A percentile compares a stretch with the other conserved stretches of the same genome.
These are phyloP conservation scores for Xylaria sp. DNA, from an alignment of 2,329 filamentous ascomycete species.

Conservation along the genomic window DNA sequence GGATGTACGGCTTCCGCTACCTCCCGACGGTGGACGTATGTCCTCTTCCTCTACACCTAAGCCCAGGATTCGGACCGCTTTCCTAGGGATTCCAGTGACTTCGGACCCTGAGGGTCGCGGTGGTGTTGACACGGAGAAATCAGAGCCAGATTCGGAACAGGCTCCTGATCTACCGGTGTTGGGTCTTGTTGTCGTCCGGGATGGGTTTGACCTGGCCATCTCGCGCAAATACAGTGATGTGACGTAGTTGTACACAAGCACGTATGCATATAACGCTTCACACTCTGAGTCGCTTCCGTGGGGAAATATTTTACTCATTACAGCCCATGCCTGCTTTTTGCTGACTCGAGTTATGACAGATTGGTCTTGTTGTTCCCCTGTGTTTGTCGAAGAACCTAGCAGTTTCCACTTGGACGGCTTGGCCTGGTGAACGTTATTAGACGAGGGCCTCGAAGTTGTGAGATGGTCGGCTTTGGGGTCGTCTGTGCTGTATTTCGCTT, in stretches of 20 bases:
- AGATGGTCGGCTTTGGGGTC: constrained; percentile 37
- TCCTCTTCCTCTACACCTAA: constrained; percentile 46
- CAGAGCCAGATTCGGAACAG: constrained; percentile 13
- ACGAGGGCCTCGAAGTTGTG: constrained; percentile 18
- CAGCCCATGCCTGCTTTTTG: constrained; percentile 52
- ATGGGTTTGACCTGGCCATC: constrained; percentile 15
- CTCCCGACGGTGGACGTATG: constrained; percentile 33
- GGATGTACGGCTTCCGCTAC: constrained; percentile 24
- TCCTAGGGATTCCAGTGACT: constrained; percentile 47
- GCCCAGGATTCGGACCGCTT: constrained; percentile 63
- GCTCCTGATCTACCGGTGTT: constrained; percentile 14
- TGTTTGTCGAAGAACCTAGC: constrained; percentile 35
- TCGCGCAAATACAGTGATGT: constrained; percentile 49
- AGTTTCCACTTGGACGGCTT: constrained; percentile 43
- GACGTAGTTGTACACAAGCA: constrained; percentile 69
- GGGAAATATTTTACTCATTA: constrained; percentile 64
- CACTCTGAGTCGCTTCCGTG: constrained; percentile 64
- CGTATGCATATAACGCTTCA: constrained; percentile 67
- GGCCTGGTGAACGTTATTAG: constrained; percentile 37
- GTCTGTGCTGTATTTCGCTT: constrained; percentile 55
- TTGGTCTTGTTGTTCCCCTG: constrained; percentile 15
- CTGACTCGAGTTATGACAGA: neutral
- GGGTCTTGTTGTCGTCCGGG: constrained; percentile 12
- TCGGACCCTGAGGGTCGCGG: constrained; percentile 35
- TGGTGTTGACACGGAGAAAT: constrained; percentile 12